These are phyloP conservation scores for Mycena vitilis DNA, from an alignment of 768 basidiomycete species.

Conservation along the genomic window DNA sequence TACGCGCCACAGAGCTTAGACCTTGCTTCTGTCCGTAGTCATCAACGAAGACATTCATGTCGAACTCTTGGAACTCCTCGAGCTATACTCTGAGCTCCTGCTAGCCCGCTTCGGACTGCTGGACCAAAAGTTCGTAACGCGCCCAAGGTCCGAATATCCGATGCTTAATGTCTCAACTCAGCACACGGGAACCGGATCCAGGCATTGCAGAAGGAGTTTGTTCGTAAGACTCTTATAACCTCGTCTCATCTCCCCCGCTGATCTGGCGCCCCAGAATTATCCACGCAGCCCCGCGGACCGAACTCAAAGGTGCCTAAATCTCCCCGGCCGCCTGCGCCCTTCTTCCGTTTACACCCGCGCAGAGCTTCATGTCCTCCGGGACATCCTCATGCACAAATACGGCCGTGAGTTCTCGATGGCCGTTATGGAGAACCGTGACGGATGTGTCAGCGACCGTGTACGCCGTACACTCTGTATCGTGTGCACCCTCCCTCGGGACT, in stretches of 20 bases:
- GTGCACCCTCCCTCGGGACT: constrained; percentile 15
- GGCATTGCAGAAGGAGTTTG: constrained; percentile 89
- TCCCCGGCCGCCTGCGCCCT: neutral
- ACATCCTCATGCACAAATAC: constrained; percentile 96
- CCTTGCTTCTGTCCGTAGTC: constrained; percentile 52
- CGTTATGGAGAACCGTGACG: constrained; percentile 88
- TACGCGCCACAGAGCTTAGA: constrained; percentile 18
- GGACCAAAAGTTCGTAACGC: constrained; percentile 80
- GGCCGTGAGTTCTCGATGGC: constrained; percentile 89
- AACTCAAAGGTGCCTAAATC: constrained; percentile 76
- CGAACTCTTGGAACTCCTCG: constrained; percentile 91
- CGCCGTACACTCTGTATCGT: constrained; percentile 40
- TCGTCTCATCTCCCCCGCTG: constrained; percentile 17
- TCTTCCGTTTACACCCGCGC: constrained; percentile 15
- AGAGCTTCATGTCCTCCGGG: constrained; percentile 93
- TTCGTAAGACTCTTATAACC: constrained; percentile 37
- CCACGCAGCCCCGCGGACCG: constrained; percentile 91
- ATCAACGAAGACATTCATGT: constrained; percentile 88
- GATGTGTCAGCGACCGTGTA: constrained; percentile 87
- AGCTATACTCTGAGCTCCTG: constrained; percentile 95
- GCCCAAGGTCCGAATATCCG: constrained; percentile 30
- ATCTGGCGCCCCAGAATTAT: constrained; percentile 66
- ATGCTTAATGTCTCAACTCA: constrained; percentile 42
- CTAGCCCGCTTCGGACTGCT: constrained; percentile 92
- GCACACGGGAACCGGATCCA: constrained; percentile 87